Evolutionary conservation across 345 rosid genomes (phyloP).

Genomic region (Cardamine resedifolia): DNA sequence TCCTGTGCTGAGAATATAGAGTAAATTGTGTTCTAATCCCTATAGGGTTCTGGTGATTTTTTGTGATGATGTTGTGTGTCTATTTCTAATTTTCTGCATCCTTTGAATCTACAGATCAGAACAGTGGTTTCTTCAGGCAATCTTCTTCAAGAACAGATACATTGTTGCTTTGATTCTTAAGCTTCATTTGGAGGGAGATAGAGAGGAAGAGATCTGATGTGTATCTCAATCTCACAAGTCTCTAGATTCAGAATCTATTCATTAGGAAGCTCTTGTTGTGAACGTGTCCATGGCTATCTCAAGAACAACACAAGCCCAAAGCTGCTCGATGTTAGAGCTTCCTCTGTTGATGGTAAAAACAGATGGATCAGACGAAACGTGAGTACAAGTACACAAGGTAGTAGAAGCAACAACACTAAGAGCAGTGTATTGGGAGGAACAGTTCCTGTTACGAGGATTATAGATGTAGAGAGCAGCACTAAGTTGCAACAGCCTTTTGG

Average conservation of each 20-base stretch:
- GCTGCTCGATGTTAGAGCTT: constrained; percentile 45
- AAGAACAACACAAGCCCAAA: constrained; percentile 39
- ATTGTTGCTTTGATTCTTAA: constrained; percentile 43
- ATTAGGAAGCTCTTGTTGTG: constrained; percentile 50
- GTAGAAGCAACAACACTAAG: constrained; percentile 40
- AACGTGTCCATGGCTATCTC: constrained; percentile 43
- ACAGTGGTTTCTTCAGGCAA: constrained; percentile 3
- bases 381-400: constrained; percentile 44
- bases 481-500: constrained; percentile 44
- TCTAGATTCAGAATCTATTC: constrained; percentile 54
- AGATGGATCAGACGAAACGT: constrained; percentile 58
- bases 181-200: neutral
- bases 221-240: constrained; percentile 61
- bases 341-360: constrained; percentile 54
- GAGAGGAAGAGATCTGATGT: constrained; percentile 42
- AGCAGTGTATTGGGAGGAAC: constrained; percentile 43
- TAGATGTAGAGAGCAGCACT: constrained; percentile 39
- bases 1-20: constrained; percentile 6
- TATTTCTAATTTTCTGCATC: constrained; percentile 6
- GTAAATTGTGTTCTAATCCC: neutral
- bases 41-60: neutral
- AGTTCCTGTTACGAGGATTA: constrained; percentile 43
- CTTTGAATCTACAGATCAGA: constrained; percentile 36
- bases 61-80: constrained; percentile 1
- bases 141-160: constrained; percentile 29